Percentiles rank a stretch among this genome's conserved stretches.
Conservation (phyloP, 352 stramenopile species). For the Pythium sp. region DNA sequence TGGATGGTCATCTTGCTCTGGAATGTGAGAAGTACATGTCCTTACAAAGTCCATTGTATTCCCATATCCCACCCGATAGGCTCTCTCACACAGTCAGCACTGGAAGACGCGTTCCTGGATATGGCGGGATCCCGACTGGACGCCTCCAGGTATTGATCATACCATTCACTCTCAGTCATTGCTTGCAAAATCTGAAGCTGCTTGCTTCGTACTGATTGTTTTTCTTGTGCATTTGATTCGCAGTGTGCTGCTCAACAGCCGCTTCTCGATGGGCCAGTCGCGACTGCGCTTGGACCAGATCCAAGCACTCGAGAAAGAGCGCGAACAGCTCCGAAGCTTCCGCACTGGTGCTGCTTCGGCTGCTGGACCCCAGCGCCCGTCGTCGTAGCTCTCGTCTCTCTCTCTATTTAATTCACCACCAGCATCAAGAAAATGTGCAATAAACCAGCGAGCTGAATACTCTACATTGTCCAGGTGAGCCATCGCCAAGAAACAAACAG, state of each 20-base stretch:
- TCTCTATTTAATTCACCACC: constrained; percentile 10
- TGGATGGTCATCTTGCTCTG: background rate
- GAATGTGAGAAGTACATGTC: background rate
- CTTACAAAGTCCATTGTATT: background rate
- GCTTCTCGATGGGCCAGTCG: constrained; percentile 37
- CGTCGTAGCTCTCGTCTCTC: background rate
- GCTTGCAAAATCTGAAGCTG: too few relatives aligned
- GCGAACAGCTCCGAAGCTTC: background rate
- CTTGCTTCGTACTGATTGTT: background rate
- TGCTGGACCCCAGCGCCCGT: background rate
- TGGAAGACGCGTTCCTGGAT: constrained; percentile 84
- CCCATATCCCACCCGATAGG: constrained; percentile 10
- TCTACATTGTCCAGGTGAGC: too few relatives aligned
- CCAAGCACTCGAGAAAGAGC: constrained; percentile 17
- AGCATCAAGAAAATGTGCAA: background rate
- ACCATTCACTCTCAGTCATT: background rate
- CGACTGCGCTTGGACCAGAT: constrained; percentile 25
- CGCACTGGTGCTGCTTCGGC: background rate
- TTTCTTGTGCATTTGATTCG: background rate
- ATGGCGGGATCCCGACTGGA: constrained; percentile 80
- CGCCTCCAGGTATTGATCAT: constrained; percentile 40
- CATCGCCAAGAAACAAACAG: too few relatives aligned
- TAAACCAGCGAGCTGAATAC: too few relatives aligned
- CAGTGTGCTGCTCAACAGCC: constrained; percentile 64
- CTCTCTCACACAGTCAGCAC: constrained; percentile 76